Percentiles rank a stretch among this genome's conserved stretches.
Evolutionary conservation across 1,284 basidiomycete genomes (phyloP).

Genomic region (Ustilago tritici): DNA sequence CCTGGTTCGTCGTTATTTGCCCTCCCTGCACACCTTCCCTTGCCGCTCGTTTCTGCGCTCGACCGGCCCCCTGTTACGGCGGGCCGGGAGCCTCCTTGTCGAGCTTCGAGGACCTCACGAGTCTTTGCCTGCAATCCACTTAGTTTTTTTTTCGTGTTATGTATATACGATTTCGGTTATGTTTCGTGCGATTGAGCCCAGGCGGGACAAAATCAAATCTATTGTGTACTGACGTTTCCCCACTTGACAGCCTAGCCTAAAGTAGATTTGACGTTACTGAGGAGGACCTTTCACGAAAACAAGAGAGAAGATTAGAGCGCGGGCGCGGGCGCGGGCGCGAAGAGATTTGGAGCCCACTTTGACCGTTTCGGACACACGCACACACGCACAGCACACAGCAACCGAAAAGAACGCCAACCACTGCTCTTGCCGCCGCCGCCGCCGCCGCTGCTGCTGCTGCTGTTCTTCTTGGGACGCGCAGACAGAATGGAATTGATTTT

Average conservation of each 20-base stretch:
- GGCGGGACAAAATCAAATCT: too few species aligned
- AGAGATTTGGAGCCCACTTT: background rate
- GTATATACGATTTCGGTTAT: too few species aligned
- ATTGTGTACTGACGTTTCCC: background rate
- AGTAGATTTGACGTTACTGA: background rate
- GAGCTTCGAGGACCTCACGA: too few species aligned
- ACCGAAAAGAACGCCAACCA: background rate
- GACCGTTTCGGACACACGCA: background rate
- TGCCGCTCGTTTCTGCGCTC: too few species aligned
- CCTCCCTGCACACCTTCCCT: too few species aligned
- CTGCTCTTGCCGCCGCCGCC: background rate
- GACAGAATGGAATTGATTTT: background rate
- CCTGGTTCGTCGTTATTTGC: too few species aligned
- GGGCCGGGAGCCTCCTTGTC: too few species aligned
- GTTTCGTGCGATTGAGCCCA: too few species aligned
- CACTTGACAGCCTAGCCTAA: background rate
- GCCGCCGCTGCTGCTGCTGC: too few species aligned
- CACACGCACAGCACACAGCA: constrained; percentile 6
- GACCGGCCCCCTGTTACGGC: too few species aligned
- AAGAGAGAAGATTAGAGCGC: background rate
- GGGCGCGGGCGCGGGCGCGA: background rate
- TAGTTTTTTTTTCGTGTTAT: too few species aligned
- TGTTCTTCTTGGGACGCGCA: background rate
- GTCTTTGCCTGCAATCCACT: too few species aligned
- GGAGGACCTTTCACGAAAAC: background rate